Evolutionary conservation across 2,329 filamentous ascomycete species (phyloP), one percentile per base, ranked within the genome.

Genomic region (Coniella lustricola): DNA sequence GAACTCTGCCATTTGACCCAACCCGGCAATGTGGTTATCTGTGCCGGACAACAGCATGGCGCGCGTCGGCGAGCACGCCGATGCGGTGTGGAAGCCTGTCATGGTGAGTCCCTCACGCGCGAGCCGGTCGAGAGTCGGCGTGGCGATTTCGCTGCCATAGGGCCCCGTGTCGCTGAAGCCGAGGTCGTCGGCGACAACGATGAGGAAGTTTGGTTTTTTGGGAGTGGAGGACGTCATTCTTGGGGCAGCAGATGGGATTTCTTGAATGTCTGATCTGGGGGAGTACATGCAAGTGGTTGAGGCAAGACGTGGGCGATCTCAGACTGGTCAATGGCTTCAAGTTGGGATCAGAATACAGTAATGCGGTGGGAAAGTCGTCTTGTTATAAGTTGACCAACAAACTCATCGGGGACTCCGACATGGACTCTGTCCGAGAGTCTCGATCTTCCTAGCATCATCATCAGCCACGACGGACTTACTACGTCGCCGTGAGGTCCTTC

Each of bases 1-100:
- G 32, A 56, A 57, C 62, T 79, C 75, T 40, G 73, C 71, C 56
- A 80, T 63, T 51, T 76, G 76, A 0, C 77, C 77, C 1, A 81
- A 63, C 1, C 77, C 70, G 4, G 70, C 70, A 44, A 75, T 74
- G 50, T 75, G 75, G 54, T 79, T 71, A 52, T 80, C 75, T 1
- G 76, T 81, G 7, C 77, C 77, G 0, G 75, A 77, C 66, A 81
- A 73, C 50, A 81, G 69, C 78, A 81, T 81, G 37, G 74, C 70
- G 35, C 77, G 62, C 3, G 74, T 77, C 4, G 77, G 78, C 46
- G 76, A 79, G 59, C 76, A 81, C 49, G 77, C 76, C 16, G 77
- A 73, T 1, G 77, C 77, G 1, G 76, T 73, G 53, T 81, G 77
- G 58, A 79, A 81, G 49, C 78, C 73, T 0, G 76, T 80, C 51